Evolutionary conservation across 768 basidiomycete genomes (phyloP).

Genomic region (Pisolithus sp.): DNA sequence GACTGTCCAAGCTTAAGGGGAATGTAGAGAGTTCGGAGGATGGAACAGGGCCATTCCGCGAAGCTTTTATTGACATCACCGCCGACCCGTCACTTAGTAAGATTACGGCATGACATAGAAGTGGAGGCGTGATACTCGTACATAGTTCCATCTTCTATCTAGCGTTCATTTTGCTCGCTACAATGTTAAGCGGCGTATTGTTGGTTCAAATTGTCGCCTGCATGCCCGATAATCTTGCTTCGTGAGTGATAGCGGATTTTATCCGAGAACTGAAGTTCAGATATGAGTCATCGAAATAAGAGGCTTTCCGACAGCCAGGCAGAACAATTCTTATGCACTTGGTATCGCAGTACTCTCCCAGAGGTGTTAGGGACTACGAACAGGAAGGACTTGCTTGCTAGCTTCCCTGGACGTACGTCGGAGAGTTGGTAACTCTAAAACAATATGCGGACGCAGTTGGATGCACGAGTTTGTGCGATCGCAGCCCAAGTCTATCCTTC

Average conservation of each 20-base stretch:
- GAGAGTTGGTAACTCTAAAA: background rate
- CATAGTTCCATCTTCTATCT: no score
- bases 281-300: background rate
- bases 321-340: constrained; percentile 37
- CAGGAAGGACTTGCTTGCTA: constrained; percentile 54
- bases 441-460: background rate
- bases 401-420: background rate
- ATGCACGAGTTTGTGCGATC: constrained; percentile 17
- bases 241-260: constrained; percentile 33
- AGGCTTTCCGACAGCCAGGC: background rate
- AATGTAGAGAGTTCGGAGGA: no score
- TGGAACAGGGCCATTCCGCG: no score
- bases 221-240: no score
- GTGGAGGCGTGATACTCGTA: no score
- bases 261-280: constrained; percentile 32
- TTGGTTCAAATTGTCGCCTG: no score
- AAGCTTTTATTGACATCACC: no score
- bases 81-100: no score
- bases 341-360: constrained; percentile 63
- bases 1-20: no score
- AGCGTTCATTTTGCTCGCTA: no score
- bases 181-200: no score
- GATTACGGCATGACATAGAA: no score
- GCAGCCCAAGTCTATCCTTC: constrained; percentile 16
- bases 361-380: constrained; percentile 76